phyloP scores from a whole-genome alignment of 1,284 basidiomycete species.

The Apiotrichum brassicae region DNA sequence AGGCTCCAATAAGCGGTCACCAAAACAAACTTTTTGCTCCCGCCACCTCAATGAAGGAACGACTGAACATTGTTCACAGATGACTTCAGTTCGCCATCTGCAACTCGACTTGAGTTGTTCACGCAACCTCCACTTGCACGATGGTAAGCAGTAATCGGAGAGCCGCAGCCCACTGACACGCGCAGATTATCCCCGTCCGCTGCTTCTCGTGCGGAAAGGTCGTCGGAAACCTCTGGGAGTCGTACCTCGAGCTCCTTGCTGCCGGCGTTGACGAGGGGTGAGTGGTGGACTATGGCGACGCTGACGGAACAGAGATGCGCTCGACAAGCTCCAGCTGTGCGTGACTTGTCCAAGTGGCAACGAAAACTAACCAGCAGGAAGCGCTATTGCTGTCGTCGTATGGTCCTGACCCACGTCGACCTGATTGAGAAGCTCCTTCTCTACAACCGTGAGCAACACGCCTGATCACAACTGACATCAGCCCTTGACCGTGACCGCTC shows the following conservation, averaged over 20 bases:
- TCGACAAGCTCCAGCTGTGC: conserved; percentile 75
- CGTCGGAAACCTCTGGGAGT: conserved; percentile 85
- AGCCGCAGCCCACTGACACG: background rate
- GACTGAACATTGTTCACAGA: no score
- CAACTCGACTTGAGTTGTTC: background rate
- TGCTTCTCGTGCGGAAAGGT: conserved; percentile 88
- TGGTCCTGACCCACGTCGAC: conserved; percentile 91
- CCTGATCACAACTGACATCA: background rate
- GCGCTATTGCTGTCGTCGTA: conserved; percentile 91
- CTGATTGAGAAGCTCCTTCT: conserved; percentile 92
- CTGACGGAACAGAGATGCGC: conserved; percentile 70
- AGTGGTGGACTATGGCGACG: conserved; percentile 27
- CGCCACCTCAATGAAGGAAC: no score
- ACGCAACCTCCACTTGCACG: background rate
- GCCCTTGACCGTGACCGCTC: conserved; percentile 19
- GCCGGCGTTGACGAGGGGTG: conserved; percentile 79
- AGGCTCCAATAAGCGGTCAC: background rate
- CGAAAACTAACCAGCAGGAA: conserved; percentile 48
- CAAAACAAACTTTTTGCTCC: background rate
- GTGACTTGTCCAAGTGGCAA: conserved; percentile 1
- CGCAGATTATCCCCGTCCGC: conserved; percentile 47
- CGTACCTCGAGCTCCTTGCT: conserved; percentile 70
- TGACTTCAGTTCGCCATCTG: no score
- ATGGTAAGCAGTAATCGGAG: no score
- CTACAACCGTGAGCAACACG: conserved; percentile 77